Base-by-base conservation (phyloP, 371 early-diverging fungal species). In the Mortierella sp. region DNA sequence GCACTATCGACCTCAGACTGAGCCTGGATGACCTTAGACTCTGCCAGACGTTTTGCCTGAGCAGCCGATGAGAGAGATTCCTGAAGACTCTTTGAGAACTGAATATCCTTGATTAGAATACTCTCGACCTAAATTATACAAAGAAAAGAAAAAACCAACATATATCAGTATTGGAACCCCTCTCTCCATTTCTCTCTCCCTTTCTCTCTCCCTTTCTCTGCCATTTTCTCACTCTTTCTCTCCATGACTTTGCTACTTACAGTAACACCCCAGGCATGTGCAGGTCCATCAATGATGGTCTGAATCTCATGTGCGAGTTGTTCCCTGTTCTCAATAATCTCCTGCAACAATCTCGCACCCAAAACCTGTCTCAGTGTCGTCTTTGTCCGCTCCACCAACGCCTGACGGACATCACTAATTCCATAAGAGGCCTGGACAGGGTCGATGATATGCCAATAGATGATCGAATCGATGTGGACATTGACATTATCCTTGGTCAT, bases 1-100 rank as follows among this genome's bases (percentile, higher is more conserved):
- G 97, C 96, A 8, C 94, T 83, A 34, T 96, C 93, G 2, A 97
- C 97, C 64, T 96, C 97, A 11, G 97, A 96, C 60, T 88, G 80
- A 0, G 97, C 97, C 24, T 91, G 87, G 65, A 97, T 97, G 41
- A 97, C 89, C 81, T 95, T 95, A 32, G 91, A 86, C 78, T 96
- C 92, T 39, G 96, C 97, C 26, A 95, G 81, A 21, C 97, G 84
- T 66, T 92, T 88, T 49, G 93, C 94, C 61, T 94, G 94, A 31
- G 97, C 97, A n/a, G 97, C 97, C 6, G 94, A 87, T 7, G 94
- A 88, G 37, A 97, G 82, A 4, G 92, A 92, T 58, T 90, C 89
- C 64, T 95, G 94, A 15, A 97, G 72, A 56, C 93, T 93, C 21
- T 65, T 68, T n/a, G 89, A 82, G 80, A 97, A 89, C 37, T 81